Evolutionary conservation across 1,284 basidiomycete species (phyloP).

Genomic region (Caloboletus firmus): DNA sequence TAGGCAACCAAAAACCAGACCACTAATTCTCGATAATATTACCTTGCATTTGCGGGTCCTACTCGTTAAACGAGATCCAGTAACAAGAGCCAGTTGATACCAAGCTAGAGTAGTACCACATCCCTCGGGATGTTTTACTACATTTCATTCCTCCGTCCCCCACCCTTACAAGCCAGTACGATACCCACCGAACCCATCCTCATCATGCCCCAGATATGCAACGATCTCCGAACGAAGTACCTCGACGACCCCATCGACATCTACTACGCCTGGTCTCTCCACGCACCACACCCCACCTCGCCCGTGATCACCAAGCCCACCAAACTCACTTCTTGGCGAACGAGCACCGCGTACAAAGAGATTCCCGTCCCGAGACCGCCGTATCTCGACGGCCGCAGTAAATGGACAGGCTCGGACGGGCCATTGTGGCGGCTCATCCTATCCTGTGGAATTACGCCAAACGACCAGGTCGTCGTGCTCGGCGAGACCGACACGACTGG

Average conservation of each 20-base stretch:
- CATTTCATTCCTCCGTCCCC: constrained; percentile 75
- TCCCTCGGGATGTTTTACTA: constrained; percentile 65
- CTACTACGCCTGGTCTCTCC: constrained; percentile 50
- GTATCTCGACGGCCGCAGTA: constrained; percentile 28
- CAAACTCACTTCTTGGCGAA: constrained; percentile 74
- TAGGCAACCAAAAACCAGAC: no score
- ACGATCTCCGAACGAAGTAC: constrained; percentile 75
- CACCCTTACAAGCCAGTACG: constrained; percentile 48
- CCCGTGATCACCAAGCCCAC: constrained; percentile 39
- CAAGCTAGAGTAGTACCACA: neutral
- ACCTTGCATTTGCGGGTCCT: no score
- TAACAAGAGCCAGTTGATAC: neutral
- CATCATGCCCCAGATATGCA: constrained; percentile 74
- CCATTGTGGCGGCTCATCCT: constrained; percentile 62
- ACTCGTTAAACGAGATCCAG: no score
- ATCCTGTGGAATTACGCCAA: constrained; percentile 34
- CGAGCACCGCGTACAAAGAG: constrained; percentile 69
- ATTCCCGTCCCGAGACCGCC: constrained; percentile 64
- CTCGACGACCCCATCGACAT: constrained; percentile 54
- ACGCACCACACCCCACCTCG: constrained; percentile 17
- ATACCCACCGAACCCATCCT: constrained; percentile 41
- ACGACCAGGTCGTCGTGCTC: constrained; percentile 38
- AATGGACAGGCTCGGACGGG: constrained; percentile 39
- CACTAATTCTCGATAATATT: no score
- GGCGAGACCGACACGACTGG: constrained; percentile 37